Percentiles rank a stretch among this genome's conserved stretches.
Evolutionary conservation across 495 filamentous ascomycete genomes (phyloP).

Genomic region (Umbilicaria muhlenbergii): DNA sequence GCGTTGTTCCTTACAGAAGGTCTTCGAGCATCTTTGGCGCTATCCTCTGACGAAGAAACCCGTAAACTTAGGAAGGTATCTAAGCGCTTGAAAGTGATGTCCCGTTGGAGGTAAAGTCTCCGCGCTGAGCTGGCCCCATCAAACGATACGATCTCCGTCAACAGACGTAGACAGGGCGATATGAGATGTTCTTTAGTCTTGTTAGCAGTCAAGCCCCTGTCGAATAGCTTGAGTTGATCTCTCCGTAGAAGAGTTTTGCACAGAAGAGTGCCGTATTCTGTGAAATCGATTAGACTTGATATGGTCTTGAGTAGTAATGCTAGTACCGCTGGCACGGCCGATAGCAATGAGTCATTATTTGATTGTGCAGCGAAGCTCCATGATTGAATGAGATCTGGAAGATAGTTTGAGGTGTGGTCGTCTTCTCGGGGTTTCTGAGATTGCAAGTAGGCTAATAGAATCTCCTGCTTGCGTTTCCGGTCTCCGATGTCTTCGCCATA

Average conservation of each 20-base stretch:
- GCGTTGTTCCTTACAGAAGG: slow-evolving; percentile 66
- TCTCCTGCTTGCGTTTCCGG: slow-evolving; percentile 33
- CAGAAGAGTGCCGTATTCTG: slow-evolving; percentile 51
- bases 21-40: slow-evolving; percentile 35
- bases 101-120: slow-evolving; percentile 49
- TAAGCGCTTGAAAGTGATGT: slow-evolving; percentile 59
- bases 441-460: slow-evolving; percentile 61
- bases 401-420: slow-evolving; percentile 41
- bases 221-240: slow-evolving; percentile 54
- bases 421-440: slow-evolving; percentile 40
- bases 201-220: slow-evolving; percentile 52
- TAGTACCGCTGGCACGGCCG: slow-evolving; percentile 57
- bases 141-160: slow-evolving; percentile 63
- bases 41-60: slow-evolving; percentile 31
- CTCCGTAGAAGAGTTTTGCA: slow-evolving; percentile 60
- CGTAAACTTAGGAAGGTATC: slow-evolving; percentile 33
- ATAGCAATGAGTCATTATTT: slow-evolving; percentile 60
- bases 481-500: slow-evolving; percentile 31
- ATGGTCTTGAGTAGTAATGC: slow-evolving; percentile 61
- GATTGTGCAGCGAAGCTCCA: slow-evolving; percentile 62
- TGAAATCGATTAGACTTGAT: slow-evolving; percentile 52
- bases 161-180: slow-evolving; percentile 62
- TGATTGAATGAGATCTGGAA: slow-evolving; percentile 58
- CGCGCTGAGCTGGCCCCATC: slow-evolving; percentile 66
- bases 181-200: slow-evolving; percentile 73